A percentile compares a stretch with the other conserved stretches of the same genome.
phyloP scores from a whole-genome alignment of 768 basidiomycete species.

The Tubosaeta sp. region DNA sequence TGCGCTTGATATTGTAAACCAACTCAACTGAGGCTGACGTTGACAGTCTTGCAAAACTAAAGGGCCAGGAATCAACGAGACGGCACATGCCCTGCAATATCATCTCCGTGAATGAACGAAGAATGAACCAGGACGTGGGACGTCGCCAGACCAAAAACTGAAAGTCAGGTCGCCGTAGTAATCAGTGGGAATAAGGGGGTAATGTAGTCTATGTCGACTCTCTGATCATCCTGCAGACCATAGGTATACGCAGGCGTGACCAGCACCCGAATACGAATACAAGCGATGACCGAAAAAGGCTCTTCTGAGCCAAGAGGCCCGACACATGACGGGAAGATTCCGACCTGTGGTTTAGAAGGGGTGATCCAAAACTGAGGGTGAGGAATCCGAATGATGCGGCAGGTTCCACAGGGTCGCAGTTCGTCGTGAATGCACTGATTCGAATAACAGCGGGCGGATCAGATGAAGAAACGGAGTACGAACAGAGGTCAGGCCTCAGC shows the following conservation, averaged over 20 bases:
- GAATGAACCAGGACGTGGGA: not conserved
- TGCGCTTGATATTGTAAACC: not conserved
- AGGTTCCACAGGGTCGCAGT: slow-evolving; percentile 3
- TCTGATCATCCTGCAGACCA: slow-evolving; percentile 13
- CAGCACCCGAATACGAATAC: not conserved
- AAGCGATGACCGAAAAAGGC: not conserved
- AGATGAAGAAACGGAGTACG: slow-evolving; percentile 12
- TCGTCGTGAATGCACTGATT: slow-evolving; percentile 1
- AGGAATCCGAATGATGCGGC: not conserved
- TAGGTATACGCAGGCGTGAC: slow-evolving; percentile 5
- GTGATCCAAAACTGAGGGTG: not conserved
- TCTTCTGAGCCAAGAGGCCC: not conserved
- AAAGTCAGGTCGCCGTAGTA: slow-evolving; percentile 5
- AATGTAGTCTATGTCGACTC: slow-evolving; percentile 11
- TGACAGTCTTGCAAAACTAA: not conserved
- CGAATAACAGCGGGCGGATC: slow-evolving; percentile 13
- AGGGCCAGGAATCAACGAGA: not conserved
- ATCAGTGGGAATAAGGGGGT: slow-evolving; percentile 20
- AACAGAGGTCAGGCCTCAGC: slow-evolving; percentile 10
- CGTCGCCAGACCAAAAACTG: not conserved
- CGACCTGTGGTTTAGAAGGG: not conserved
- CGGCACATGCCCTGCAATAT: slow-evolving; percentile 5
- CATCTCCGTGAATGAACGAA: slow-evolving; percentile 23
- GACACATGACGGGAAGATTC: not conserved
- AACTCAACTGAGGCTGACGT: not conserved